Percentiles rank a stretch among this genome's conserved stretches.
These are phyloP conservation scores for Parasarocladium wereldwijsianum DNA, from an alignment of 2,329 filamentous ascomycete species.

Conservation along the genomic window DNA sequence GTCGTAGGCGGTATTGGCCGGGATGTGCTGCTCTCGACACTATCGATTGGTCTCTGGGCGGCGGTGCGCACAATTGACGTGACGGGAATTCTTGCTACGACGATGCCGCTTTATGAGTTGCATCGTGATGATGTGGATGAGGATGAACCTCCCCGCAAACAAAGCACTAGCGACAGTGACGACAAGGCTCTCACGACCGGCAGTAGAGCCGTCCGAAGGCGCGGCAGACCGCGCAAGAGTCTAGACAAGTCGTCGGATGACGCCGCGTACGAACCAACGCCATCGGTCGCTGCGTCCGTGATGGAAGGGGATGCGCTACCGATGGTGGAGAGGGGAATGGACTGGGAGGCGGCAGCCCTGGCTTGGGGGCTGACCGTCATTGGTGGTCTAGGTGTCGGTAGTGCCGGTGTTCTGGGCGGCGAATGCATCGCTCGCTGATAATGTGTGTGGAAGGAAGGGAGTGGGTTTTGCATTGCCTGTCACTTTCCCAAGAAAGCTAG, in stretches of 20 bases:
- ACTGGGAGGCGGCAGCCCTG: constrained; percentile 31
- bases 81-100: constrained; percentile 28
- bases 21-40: constrained; percentile 40
- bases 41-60: constrained; percentile 43
- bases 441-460: constrained; percentile 2
- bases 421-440: constrained; percentile 26
- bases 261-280: constrained; percentile 21
- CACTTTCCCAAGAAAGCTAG: too few species aligned
- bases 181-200: too few species aligned
- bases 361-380: constrained; percentile 29
- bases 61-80: constrained; percentile 35
- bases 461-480: too few species aligned
- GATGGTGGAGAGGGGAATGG: constrained; percentile 18
- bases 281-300: constrained; percentile 14
- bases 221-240: constrained; percentile 12
- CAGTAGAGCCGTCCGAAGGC: constrained; percentile 6
- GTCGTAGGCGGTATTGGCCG: constrained; percentile 39
- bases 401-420: constrained; percentile 29
- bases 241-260: constrained; percentile 13
- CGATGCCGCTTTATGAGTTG: constrained; percentile 16
- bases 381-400: constrained; percentile 28
- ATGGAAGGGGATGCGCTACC: constrained; percentile 27
- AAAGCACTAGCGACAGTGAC: constrained; percentile 3
- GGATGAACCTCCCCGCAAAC: not conserved
- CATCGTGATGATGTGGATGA: constrained; percentile 2